Percentiles rank a stretch among this genome's conserved stretches.
These are phyloP conservation scores for Aspergillus jensenii DNA, from an alignment of 2,329 filamentous ascomycete genomes.

Conservation along the genomic window DNA sequence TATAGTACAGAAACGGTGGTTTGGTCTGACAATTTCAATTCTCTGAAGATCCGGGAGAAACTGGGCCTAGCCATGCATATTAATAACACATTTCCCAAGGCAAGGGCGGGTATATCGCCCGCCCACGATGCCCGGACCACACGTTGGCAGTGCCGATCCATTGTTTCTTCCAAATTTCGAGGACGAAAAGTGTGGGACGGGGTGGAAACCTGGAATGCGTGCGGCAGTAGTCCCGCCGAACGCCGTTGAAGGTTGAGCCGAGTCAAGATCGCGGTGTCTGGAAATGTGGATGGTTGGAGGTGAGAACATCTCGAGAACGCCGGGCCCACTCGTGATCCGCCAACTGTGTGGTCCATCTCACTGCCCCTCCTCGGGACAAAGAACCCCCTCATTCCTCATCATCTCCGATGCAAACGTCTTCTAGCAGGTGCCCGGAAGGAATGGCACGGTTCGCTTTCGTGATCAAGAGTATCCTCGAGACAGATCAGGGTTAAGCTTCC, in stretches of 20 bases:
- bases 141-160: neutral
- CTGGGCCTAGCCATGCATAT: neutral
- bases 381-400: neutral
- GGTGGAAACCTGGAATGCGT: neutral
- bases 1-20: neutral
- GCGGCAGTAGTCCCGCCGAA: neutral
- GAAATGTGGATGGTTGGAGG: neutral
- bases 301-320: neutral
- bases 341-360: neutral
- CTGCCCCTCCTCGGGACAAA: neutral
- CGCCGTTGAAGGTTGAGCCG: neutral
- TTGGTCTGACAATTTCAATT: neutral
- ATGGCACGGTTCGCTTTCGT: too few species aligned
- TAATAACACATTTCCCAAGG: neutral
- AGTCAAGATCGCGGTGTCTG: neutral
- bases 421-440: too few species aligned
- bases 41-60: neutral
- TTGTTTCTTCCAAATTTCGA: neutral
- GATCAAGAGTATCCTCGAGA: neutral
- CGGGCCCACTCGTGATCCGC: neutral
- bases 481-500: neutral
- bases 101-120: neutral
- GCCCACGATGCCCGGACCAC: neutral
- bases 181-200: too few species aligned
- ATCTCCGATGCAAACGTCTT: neutral